Percentiles rank a stretch among this genome's conserved stretches.
These are phyloP conservation scores for Chlorophyllum brunneum DNA, from an alignment of 768 basidiomycete species.

Conservation along the genomic window DNA sequence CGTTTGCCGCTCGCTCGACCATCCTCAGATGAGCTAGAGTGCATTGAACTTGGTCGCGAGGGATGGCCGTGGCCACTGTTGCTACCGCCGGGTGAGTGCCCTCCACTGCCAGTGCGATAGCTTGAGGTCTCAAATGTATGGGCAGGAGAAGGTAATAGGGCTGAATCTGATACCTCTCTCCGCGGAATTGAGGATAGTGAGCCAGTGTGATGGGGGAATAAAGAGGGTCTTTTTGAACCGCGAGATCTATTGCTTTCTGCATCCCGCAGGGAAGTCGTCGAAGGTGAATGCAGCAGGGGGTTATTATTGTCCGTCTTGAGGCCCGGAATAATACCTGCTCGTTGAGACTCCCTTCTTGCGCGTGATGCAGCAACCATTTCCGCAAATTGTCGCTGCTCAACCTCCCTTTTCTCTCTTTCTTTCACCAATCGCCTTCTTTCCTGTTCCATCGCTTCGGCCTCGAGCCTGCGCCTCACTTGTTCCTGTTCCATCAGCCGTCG, in stretches of 20 bases:
- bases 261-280: constrained; percentile 35
- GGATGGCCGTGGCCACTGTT: constrained; percentile 26
- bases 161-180: constrained; percentile 44
- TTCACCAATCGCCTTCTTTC: constrained; percentile 46
- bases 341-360: constrained; percentile 52
- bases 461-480: constrained; percentile 41
- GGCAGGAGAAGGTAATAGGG: constrained; percentile 30
- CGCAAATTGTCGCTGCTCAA: constrained; percentile 45
- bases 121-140: constrained; percentile 1
- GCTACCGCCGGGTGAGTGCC: constrained; percentile 15
- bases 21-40: constrained; percentile 59
- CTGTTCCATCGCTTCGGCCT: constrained; percentile 43
- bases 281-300: constrained; percentile 28
- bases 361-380: constrained; percentile 63
- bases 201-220: constrained; percentile 32
- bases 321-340: constrained; percentile 39
- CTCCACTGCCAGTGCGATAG: constrained; percentile 13
- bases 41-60: constrained; percentile 53
- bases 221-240: constrained; percentile 34
- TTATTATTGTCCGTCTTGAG: constrained; percentile 25
- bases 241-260: constrained; percentile 38
- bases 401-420: constrained; percentile 52
- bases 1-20: constrained; percentile 38
- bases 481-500: constrained; percentile 48
- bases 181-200: constrained; percentile 32